Conservation (phyloP, 2,329 filamentous ascomycete genomes). For the Fusarium poae region DNA sequence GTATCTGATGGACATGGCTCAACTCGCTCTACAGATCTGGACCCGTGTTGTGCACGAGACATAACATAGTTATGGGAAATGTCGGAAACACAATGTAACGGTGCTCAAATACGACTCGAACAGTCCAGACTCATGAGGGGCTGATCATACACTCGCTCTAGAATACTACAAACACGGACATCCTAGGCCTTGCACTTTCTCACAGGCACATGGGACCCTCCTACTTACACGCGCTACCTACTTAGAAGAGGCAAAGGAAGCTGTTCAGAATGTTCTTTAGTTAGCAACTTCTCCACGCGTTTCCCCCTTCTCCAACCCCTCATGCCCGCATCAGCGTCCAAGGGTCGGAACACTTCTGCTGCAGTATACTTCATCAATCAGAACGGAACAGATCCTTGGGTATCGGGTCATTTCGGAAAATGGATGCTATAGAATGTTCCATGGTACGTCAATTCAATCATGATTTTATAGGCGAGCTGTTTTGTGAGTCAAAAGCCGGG, state of each 20-base stretch:
- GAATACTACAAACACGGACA: slow-evolving; percentile 5
- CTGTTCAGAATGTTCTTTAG: not conserved
- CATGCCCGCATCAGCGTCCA: not conserved
- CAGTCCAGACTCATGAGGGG: slow-evolving; percentile 18
- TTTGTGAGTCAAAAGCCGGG: not conserved
- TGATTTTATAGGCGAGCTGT: not conserved
- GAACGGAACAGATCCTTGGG: not conserved
- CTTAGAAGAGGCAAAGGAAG: slow-evolving; percentile 1
- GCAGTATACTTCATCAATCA: not conserved
- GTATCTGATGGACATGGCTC: not conserved
- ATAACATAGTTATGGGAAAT: slow-evolving; percentile 2
- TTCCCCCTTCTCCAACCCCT: slow-evolving; percentile 16
- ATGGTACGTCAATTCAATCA: slow-evolving; percentile 2
- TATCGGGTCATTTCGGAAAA: slow-evolving; percentile 33
- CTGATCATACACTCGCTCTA: not conserved
- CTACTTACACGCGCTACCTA: not conserved
- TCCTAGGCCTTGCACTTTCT: not conserved
- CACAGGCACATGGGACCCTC: not conserved
- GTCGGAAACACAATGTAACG: slow-evolving; percentile 26
- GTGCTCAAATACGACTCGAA: not conserved
- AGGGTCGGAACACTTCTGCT: slow-evolving; percentile 12
- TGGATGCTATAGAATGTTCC: not conserved
- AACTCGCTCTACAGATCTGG: not conserved
- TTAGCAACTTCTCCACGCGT: slow-evolving; percentile 8
- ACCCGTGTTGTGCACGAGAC: not conserved